Conservation (phyloP, 495 filamentous ascomycete species). For the Filosporella fistucella region DNA sequence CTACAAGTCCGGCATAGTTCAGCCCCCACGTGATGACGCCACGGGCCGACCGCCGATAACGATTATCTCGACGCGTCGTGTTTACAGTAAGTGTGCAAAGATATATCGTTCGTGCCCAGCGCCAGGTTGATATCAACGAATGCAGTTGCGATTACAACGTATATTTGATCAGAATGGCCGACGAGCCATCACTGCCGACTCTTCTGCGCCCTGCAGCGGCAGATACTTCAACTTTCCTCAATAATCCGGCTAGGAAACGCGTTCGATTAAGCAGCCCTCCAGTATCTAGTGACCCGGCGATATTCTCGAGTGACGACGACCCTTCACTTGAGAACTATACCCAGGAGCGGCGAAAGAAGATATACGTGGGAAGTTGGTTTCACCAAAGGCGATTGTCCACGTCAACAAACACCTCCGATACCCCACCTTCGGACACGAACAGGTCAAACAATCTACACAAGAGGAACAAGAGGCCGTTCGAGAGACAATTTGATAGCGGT, state of each 20-base stretch:
- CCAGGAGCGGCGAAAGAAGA: constrained; percentile 50
- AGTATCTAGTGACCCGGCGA: constrained; percentile 65
- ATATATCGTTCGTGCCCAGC: too few species aligned
- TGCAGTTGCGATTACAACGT: too few species aligned
- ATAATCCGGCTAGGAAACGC: constrained; percentile 39
- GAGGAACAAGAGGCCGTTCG: constrained; percentile 52
- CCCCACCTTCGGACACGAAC: constrained; percentile 25
- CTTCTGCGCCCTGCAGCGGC: too few species aligned
- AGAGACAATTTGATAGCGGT: constrained; percentile 70
- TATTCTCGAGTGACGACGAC: constrained; percentile 78
- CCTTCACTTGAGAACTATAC: constrained; percentile 69
- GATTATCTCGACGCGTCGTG: too few species aligned
- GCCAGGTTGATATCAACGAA: too few species aligned
- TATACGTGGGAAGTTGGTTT: constrained; percentile 70
- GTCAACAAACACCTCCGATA: constrained; percentile 32
- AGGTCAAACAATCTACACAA: constrained; percentile 5
- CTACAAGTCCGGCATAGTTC: too few species aligned
- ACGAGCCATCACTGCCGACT: constrained; percentile 40
- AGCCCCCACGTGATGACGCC: too few species aligned
- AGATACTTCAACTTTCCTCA: too few species aligned
- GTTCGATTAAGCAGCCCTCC: constrained; percentile 27
- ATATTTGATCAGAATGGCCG: constrained; percentile 35
- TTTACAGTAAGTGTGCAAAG: too few species aligned
- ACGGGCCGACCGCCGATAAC: too few species aligned
- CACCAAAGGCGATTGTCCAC: constrained; percentile 48